A percentile compares a stretch with the other conserved stretches of the same genome.
phyloP scores from a whole-genome alignment of 1,284 basidiomycete genomes.

The Ustilago cynodontis region DNA sequence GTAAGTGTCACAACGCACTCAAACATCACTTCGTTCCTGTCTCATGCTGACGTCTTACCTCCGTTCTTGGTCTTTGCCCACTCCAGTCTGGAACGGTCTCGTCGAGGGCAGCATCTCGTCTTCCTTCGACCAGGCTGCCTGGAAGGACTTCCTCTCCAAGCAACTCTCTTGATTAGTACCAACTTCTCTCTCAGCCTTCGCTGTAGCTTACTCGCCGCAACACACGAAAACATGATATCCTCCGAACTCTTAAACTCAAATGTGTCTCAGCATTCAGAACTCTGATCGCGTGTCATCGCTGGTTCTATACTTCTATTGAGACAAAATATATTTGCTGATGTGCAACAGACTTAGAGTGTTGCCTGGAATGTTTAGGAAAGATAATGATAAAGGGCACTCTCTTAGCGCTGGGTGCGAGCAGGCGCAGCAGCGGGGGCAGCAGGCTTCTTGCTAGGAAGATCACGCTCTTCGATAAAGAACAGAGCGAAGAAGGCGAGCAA shows the following conservation, averaged over 20 bases:
- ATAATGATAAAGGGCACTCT: neutral
- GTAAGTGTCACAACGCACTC: constrained; percentile 26
- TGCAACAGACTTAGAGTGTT: neutral
- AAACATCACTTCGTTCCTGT: neutral
- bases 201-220: neutral
- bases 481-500: constrained; percentile 65
- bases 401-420: constrained; percentile 27
- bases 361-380: neutral
- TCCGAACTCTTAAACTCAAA: neutral
- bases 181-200: neutral
- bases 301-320: too few relatives aligned
- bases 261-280: neutral
- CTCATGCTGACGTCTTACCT: neutral
- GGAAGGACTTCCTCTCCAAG: constrained; percentile 82
- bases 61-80: neutral
- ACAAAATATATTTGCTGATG: too few relatives aligned
- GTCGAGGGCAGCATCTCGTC: constrained; percentile 83
- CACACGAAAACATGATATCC: neutral
- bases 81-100: constrained; percentile 74
- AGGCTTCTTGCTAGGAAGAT: constrained; percentile 66
- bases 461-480: constrained; percentile 69
- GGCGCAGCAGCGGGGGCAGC: constrained; percentile 36
- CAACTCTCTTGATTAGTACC: constrained; percentile 72
- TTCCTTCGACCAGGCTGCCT: constrained; percentile 85
- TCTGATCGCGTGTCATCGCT: too few relatives aligned